Evolutionary conservation across 768 basidiomycete species (phyloP).

Genomic region (Lactarius evosmus): DNA sequence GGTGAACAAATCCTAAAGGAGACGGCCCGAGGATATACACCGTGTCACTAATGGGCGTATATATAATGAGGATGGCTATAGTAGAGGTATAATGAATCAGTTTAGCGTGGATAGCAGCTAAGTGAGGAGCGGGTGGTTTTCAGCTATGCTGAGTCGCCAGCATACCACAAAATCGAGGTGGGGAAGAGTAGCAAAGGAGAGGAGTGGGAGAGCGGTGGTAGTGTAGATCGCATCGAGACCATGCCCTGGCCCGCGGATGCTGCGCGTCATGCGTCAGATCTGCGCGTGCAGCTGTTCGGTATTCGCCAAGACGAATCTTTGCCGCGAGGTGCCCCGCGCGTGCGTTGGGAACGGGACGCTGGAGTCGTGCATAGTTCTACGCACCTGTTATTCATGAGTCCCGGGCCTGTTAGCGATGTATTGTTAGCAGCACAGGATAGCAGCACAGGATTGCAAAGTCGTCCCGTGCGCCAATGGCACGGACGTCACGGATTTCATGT

Average conservation of each 20-base stretch:
- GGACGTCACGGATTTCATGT: too few relatives aligned
- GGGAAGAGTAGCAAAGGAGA: too few relatives aligned
- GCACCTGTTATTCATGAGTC: conserved; percentile 55
- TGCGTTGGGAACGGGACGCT: background rate
- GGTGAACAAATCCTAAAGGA: background rate
- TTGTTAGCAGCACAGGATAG: conserved; percentile 16
- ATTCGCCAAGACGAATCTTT: conserved; percentile 57
- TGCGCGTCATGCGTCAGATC: conserved; percentile 21
- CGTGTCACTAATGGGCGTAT: conserved; percentile 21
- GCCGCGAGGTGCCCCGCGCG: background rate
- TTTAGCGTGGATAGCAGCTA: conserved; percentile 80
- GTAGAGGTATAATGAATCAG: background rate
- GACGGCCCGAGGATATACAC: conserved; percentile 19
- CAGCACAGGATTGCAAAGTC: too few relatives aligned
- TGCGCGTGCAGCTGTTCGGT: conserved; percentile 53
- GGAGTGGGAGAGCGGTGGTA: too few relatives aligned
- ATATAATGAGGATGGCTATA: background rate
- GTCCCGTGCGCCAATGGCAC: too few relatives aligned
- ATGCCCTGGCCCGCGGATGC: conserved; percentile 23
- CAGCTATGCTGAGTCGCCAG: too few relatives aligned
- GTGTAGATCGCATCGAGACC: conserved; percentile 17
- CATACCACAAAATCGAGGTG: too few relatives aligned
- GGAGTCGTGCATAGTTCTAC: conserved; percentile 16
- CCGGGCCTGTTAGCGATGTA: conserved; percentile 43
- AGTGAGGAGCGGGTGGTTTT: conserved; percentile 33